A percentile compares a stretch with the other conserved stretches of the same genome.
phyloP scores from a whole-genome alignment of 805 yeast genomes.

The Blastobotrys terrestris region DNA sequence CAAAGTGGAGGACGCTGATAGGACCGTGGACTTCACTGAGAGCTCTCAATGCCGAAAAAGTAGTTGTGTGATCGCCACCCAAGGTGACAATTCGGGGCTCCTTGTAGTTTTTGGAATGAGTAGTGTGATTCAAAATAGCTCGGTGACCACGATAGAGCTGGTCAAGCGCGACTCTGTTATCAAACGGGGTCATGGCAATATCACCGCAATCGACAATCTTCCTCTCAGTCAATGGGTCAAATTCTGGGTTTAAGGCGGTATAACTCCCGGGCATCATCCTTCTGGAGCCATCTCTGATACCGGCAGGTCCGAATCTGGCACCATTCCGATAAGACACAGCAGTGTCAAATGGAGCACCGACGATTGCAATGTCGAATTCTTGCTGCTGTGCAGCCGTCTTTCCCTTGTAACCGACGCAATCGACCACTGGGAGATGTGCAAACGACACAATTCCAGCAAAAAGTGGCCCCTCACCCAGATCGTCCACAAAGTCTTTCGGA shows the following conservation, averaged over 20 bases:
- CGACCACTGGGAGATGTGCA: constrained; percentile 60
- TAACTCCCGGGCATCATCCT: constrained; percentile 23
- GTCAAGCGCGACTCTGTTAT: constrained; percentile 51
- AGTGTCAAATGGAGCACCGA: constrained; percentile 81
- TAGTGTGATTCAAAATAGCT: constrained; percentile 32
- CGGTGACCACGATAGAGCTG: constrained; percentile 48
- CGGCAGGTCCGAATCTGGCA: constrained; percentile 69
- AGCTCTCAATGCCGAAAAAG: constrained; percentile 63
- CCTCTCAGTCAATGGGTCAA: constrained; percentile 57
- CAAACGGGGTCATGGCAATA: constrained; percentile 60
- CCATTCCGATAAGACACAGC: constrained; percentile 74
- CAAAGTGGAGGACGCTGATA: constrained; percentile 64
- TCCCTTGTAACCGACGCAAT: constrained; percentile 45
- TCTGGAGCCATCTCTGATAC: constrained; percentile 36
- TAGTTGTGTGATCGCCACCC: constrained; percentile 78
- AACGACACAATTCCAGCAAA: constrained; percentile 36
- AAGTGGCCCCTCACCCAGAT: constrained; percentile 3
- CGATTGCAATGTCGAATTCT: constrained; percentile 59
- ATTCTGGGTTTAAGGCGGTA: constrained; percentile 46
- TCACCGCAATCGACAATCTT: constrained; percentile 57
- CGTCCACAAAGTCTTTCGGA: constrained; percentile 4
- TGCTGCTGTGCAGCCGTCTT: constrained; percentile 7
- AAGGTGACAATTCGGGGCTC: constrained; percentile 55
- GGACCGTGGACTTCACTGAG: constrained; percentile 53
- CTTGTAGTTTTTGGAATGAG: constrained; percentile 1